These are phyloP conservation scores for Leptodontidium sp. DNA, from an alignment of 2,329 filamentous ascomycete genomes.

Conservation along the genomic window DNA sequence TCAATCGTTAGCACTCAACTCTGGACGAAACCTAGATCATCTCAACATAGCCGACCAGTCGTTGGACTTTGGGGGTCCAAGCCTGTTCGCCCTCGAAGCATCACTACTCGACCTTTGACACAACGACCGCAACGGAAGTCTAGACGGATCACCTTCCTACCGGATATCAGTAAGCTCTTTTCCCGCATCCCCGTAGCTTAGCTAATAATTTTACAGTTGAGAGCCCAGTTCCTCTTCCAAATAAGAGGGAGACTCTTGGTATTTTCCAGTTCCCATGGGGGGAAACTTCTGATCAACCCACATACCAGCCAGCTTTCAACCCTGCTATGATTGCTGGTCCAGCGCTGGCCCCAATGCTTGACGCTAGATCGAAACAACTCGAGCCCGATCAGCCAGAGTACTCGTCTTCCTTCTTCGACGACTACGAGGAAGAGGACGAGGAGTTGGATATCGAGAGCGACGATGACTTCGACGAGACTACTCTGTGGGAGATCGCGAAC, in stretches of 20 bases:
- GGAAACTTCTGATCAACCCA: conserved; percentile 64
- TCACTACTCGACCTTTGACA: conserved; percentile 54
- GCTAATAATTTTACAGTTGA: conserved; percentile 53
- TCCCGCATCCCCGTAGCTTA: background rate
- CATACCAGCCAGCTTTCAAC: conserved; percentile 51
- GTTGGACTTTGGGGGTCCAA: conserved; percentile 45
- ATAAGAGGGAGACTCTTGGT: conserved; percentile 66
- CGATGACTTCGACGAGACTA: conserved; percentile 63
- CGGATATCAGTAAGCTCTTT: conserved; percentile 58
- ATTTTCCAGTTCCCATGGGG: conserved; percentile 74
- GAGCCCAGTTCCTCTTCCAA: conserved; percentile 64
- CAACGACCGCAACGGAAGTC: conserved; percentile 62
- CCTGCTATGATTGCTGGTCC: conserved; percentile 33
- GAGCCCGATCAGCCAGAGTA: conserved; percentile 40
- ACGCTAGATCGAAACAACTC: conserved; percentile 40
- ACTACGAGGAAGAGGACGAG: conserved; percentile 60
- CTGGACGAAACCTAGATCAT: conserved; percentile 42
- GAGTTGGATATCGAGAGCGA: conserved; percentile 42
- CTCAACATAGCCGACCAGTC: conserved; percentile 30
- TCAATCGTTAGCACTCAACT: conserved; percentile 40
- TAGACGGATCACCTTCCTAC: conserved; percentile 65
- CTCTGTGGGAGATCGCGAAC: conserved; percentile 70
- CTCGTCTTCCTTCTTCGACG: conserved; percentile 63
- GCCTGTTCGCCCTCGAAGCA: conserved; percentile 39
- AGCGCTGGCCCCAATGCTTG: conserved; percentile 37